A percentile compares a stretch with the other conserved stretches of the same genome.
phyloP scores from a whole-genome alignment of 177 flowering plant genomes.

The Vitis hybrid region DNA sequence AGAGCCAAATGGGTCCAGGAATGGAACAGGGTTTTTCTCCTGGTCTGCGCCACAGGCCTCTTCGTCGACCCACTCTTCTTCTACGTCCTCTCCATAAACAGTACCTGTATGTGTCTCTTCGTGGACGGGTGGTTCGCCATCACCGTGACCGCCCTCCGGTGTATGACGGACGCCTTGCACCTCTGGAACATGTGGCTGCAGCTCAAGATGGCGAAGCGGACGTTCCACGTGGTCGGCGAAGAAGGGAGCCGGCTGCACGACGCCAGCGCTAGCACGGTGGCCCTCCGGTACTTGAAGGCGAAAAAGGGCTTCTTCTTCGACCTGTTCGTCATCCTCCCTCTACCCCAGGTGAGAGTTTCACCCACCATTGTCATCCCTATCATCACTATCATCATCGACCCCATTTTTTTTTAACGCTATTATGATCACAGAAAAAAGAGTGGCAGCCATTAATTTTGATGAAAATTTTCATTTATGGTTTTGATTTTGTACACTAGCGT shows the following conservation, averaged over 20 bases:
- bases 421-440: too few species aligned
- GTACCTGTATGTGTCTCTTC: slow-evolving; percentile 75
- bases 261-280: slow-evolving; percentile 16
- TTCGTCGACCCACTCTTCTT: slow-evolving; percentile 93
- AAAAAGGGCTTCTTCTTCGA: slow-evolving; percentile 77
- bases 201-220: slow-evolving; percentile 47
- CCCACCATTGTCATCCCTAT: too few species aligned
- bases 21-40: slow-evolving; percentile 81
- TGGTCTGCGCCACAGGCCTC: slow-evolving; percentile 71
- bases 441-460: background rate
- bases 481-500: slow-evolving; percentile 4
- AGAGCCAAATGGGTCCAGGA: slow-evolving; percentile 70
- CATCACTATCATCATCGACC: too few species aligned
- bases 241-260: slow-evolving; percentile 14
- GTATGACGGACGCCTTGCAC: slow-evolving; percentile 87
- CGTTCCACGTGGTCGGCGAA: background rate
- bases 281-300: slow-evolving; percentile 50
- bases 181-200: slow-evolving; percentile 89
- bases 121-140: slow-evolving; percentile 95
- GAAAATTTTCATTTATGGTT: background rate
- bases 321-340: slow-evolving; percentile 81
- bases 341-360: slow-evolving; percentile 65
- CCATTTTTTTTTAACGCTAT: too few species aligned
- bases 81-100: slow-evolving; percentile 79
- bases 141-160: slow-evolving; percentile 76